These are phyloP conservation scores for Parafenestella ontariensis DNA, from an alignment of 2,329 filamentous ascomycete species.

Conservation along the genomic window DNA sequence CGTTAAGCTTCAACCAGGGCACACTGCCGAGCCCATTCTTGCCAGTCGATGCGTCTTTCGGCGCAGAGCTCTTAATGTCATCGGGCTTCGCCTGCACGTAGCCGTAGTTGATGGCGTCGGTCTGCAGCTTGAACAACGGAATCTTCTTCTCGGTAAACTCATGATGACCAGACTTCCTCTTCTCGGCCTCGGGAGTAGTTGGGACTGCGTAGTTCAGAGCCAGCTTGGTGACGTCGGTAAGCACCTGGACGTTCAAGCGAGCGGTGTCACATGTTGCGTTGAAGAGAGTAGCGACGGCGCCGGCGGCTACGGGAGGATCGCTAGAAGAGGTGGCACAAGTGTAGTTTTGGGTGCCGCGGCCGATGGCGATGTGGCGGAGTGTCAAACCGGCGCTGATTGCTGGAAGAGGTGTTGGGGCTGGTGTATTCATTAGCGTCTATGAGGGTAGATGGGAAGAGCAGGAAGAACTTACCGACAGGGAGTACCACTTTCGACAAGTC, in stretches of 20 bases:
- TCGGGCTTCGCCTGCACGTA: slow-evolving; percentile 71
- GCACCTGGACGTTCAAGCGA: slow-evolving; percentile 65
- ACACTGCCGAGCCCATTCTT: slow-evolving; percentile 68
- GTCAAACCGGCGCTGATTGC: slow-evolving; percentile 65
- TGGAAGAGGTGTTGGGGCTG: slow-evolving; percentile 67
- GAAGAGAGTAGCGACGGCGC: slow-evolving; percentile 85
- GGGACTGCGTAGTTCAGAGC: slow-evolving; percentile 71
- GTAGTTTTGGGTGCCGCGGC: slow-evolving; percentile 93
- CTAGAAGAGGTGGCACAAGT: slow-evolving; percentile 72
- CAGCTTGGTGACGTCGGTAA: slow-evolving; percentile 69
- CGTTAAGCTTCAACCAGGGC: slow-evolving; percentile 77
- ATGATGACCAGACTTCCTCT: slow-evolving; percentile 76
- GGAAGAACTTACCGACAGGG: slow-evolving; percentile 38
- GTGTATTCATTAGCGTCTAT: slow-evolving; percentile 22
- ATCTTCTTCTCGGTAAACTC: slow-evolving; percentile 76
- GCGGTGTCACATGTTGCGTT: slow-evolving; percentile 80
- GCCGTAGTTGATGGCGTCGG: slow-evolving; percentile 58
- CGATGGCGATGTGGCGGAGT: slow-evolving; percentile 81
- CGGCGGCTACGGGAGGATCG: slow-evolving; percentile 68
- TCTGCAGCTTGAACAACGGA: slow-evolving; percentile 82
- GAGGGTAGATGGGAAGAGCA: neutral
- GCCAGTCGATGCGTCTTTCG: slow-evolving; percentile 65
- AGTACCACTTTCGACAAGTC: slow-evolving; percentile 40
- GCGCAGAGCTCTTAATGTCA: slow-evolving; percentile 66
- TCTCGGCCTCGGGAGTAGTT: slow-evolving; percentile 54